Evolutionary conservation across 202 grass and related monocot species (phyloP).

Genomic region (Carex arenaria): DNA sequence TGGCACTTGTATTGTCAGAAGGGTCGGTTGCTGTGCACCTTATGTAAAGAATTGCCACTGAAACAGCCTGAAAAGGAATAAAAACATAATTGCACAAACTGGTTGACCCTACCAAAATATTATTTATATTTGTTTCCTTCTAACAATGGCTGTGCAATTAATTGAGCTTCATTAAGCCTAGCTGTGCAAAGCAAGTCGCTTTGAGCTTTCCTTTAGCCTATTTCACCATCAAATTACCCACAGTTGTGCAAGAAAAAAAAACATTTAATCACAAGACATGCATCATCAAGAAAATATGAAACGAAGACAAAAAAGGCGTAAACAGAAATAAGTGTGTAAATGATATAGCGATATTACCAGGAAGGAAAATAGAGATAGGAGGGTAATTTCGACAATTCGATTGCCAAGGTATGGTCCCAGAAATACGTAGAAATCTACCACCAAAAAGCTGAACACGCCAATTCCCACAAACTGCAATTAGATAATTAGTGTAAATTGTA

Average conservation of each 20-base stretch:
- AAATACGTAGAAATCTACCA: constrained; percentile 64
- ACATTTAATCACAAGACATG: neutral
- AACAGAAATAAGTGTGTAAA: neutral
- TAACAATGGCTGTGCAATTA: neutral
- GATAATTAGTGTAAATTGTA: neutral
- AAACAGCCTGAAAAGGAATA: constrained; percentile 34
- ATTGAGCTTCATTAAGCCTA: neutral
- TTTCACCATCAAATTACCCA: neutral
- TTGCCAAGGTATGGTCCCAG: constrained; percentile 70
- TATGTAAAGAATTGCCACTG: constrained; percentile 49
- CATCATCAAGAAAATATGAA: neutral
- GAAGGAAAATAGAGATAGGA: constrained; percentile 58
- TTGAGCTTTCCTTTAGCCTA: neutral
- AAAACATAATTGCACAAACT: neutral
- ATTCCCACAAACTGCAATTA: constrained; percentile 64
- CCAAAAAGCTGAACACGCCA: constrained; percentile 55
- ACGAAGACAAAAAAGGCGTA: neutral
- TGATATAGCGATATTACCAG: constrained; percentile 32
- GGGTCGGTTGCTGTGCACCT: constrained; percentile 81
- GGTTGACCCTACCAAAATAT: neutral
- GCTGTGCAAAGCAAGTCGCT: neutral
- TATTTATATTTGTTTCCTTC: neutral
- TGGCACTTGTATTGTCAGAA: constrained; percentile 60
- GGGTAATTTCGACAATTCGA: constrained; percentile 38
- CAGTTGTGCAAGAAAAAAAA: neutral